A percentile compares a stretch with the other conserved stretches of the same genome.
These are phyloP conservation scores for Chamaenerion angustifolium DNA, from an alignment of 345 rosid genomes.

Conservation along the genomic window DNA sequence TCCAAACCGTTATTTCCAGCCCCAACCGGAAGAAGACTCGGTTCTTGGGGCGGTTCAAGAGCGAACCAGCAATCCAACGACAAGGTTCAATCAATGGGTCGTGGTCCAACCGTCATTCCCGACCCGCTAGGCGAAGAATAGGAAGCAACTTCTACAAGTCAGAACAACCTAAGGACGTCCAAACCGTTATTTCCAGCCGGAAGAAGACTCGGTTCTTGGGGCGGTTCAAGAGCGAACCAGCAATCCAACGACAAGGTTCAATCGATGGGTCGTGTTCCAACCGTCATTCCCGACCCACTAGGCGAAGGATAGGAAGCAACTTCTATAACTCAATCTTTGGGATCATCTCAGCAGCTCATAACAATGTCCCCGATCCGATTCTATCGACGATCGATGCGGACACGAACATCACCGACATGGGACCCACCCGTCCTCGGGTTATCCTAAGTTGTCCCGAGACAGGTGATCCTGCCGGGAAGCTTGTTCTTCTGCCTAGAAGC, in stretches of 20 bases:
- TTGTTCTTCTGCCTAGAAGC: constrained; percentile 17
- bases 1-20: constrained; percentile 20
- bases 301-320: constrained; percentile 34
- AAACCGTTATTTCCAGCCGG: no score
- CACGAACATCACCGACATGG: background rate
- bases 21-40: constrained; percentile 33
- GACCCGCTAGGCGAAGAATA: constrained; percentile 31
- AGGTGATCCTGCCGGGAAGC: constrained; percentile 16
- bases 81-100: constrained; percentile 35
- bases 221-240: constrained; percentile 63
- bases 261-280: constrained; percentile 31
- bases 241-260: constrained; percentile 24
- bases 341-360: constrained; percentile 48
- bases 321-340: constrained; percentile 71
- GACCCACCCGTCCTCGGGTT: constrained; percentile 10
- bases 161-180: no score
- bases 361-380: constrained; percentile 18
- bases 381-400: constrained; percentile 8
- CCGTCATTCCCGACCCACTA: constrained; percentile 19
- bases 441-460: constrained; percentile 23
- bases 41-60: constrained; percentile 51
- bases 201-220: constrained; percentile 38
- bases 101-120: constrained; percentile 12
- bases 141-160: constrained; percentile 56
- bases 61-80: constrained; percentile 45